These are phyloP conservation scores for Phytophthora tubulina DNA, from an alignment of 352 stramenopile species.

Conservation along the genomic window DNA sequence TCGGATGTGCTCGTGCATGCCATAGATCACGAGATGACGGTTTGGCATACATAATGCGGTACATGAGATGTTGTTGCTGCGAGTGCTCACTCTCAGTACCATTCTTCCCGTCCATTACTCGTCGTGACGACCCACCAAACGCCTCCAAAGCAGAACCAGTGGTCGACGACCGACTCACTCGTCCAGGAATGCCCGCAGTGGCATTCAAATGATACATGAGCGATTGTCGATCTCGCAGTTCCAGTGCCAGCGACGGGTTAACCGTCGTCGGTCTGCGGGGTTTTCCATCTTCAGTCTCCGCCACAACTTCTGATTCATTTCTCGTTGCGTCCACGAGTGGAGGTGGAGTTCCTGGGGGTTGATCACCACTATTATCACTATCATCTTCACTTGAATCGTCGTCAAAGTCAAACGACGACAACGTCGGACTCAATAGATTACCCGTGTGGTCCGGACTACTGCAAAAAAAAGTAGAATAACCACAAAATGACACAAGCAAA, in stretches of 20 bases:
- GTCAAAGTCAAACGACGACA: slow-evolving; percentile 90
- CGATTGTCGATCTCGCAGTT: slow-evolving; percentile 45
- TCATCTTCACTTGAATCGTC: slow-evolving; percentile 66
- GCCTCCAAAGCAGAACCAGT: slow-evolving; percentile 54
- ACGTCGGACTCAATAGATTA: slow-evolving; percentile 78
- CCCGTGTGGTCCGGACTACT: slow-evolving; percentile 62
- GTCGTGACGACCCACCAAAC: slow-evolving; percentile 25
- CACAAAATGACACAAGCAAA: not conserved
- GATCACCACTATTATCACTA: slow-evolving; percentile 23
- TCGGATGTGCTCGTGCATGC: slow-evolving; percentile 55
- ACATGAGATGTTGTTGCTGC: slow-evolving; percentile 70
- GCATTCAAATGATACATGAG: slow-evolving; percentile 41
- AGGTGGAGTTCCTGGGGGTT: slow-evolving; percentile 2
- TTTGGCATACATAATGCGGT: slow-evolving; percentile 84
- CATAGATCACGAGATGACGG: slow-evolving; percentile 68
- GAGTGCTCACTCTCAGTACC: slow-evolving; percentile 28
- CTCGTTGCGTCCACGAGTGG: slow-evolving; percentile 27
- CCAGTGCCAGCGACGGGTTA: slow-evolving; percentile 31
- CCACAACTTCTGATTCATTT: slow-evolving; percentile 28
- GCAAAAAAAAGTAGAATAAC: not conserved
- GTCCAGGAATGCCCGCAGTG: slow-evolving; percentile 33
- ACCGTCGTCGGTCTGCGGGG: slow-evolving; percentile 9
- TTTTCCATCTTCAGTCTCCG: slow-evolving; percentile 24
- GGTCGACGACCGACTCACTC: slow-evolving; percentile 65
- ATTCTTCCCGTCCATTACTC: slow-evolving; percentile 39